phyloP scores from a whole-genome alignment of 495 filamentous ascomycete species.

The Talaromyces nanjingensis region DNA sequence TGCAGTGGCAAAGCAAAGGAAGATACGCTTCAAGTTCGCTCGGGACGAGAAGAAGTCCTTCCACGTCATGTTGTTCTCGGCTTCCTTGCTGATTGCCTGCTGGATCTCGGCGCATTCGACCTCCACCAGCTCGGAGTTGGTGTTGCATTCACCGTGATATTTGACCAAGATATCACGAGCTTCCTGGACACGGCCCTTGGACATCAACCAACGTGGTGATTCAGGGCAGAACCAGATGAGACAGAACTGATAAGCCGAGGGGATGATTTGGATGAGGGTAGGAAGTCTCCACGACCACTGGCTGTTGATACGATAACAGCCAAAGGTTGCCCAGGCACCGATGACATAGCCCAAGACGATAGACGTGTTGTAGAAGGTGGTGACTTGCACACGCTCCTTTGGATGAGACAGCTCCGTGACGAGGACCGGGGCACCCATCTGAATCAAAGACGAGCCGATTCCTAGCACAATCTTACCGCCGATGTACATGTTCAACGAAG shows the following conservation, averaged over 20 bases:
- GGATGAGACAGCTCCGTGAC: constrained; percentile 57
- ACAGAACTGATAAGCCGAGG: constrained; percentile 33
- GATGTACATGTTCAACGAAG: constrained; percentile 35
- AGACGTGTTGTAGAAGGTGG: constrained; percentile 56
- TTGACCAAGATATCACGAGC: constrained; percentile 26
- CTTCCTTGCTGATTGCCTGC: constrained; percentile 20
- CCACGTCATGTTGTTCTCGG: constrained; percentile 27
- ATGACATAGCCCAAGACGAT: constrained; percentile 55
- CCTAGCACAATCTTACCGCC: constrained; percentile 43
- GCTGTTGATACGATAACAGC: constrained; percentile 24
- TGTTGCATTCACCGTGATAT: constrained; percentile 22
- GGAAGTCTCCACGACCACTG: constrained; percentile 44
- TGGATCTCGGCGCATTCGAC: constrained; percentile 24
- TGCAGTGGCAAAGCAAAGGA: constrained; percentile 50
- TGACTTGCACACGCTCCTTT: constrained; percentile 56
- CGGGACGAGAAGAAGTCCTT: constrained; percentile 55
- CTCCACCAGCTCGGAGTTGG: constrained; percentile 13
- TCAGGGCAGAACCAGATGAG: constrained; percentile 40
- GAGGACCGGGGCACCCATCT: constrained; percentile 56
- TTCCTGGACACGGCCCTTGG: constrained; percentile 26
- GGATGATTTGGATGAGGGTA: constrained; percentile 45
- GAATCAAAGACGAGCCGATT: constrained; percentile 53
- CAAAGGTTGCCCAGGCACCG: constrained; percentile 23
- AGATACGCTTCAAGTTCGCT: constrained; percentile 61
- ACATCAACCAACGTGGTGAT: constrained; percentile 37